Percentiles rank a stretch among this genome's conserved stretches.
Conservation (phyloP, 75 land plant genomes). For the Pinus taeda region DNA sequence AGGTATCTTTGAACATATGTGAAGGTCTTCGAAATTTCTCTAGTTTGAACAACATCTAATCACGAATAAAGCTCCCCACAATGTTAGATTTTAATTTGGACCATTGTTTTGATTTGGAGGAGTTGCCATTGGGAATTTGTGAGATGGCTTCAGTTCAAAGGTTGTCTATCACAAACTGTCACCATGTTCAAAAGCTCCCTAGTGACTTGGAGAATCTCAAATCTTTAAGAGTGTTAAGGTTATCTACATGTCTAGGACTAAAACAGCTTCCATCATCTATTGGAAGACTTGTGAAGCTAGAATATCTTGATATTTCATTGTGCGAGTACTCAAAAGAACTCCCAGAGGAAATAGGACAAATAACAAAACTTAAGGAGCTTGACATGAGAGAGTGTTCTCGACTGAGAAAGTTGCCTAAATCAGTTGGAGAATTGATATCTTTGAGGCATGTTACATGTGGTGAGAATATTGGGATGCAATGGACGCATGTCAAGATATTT, state of each 20-base stretch:
- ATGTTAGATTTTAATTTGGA: slow-evolving; percentile 47
- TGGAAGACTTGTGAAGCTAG: slow-evolving; percentile 20
- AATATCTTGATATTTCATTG: too few relatives aligned
- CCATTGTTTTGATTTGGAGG: slow-evolving; percentile 36
- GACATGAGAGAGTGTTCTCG: slow-evolving; percentile 60
- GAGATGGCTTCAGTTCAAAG: slow-evolving; percentile 21
- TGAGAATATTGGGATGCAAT: not conserved
- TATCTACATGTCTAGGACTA: slow-evolving; percentile 43
- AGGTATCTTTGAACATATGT: slow-evolving; percentile 47
- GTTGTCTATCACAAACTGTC: slow-evolving; percentile 47
- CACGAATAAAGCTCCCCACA: slow-evolving; percentile 24
- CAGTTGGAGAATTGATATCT: not conserved
- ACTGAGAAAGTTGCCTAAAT: slow-evolving; percentile 34
- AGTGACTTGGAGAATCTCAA: slow-evolving; percentile 29
- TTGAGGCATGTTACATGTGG: not conserved
- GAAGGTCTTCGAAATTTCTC: slow-evolving; percentile 15
- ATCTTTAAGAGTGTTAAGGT: slow-evolving; percentile 33
- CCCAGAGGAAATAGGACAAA: slow-evolving; percentile 26
- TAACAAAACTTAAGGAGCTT: slow-evolving; percentile 44
- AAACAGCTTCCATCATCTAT: slow-evolving; percentile 38
- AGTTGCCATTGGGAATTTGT: slow-evolving; percentile 41
- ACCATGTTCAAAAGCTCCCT: slow-evolving; percentile 38
- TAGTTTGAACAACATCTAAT: slow-evolving; percentile 3
- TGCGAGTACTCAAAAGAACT: too few relatives aligned
- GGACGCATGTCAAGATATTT: slow-evolving; percentile 1